Conservation (phyloP, 2,329 filamentous ascomycete genomes). For the Raffaelea albimanens region DNA sequence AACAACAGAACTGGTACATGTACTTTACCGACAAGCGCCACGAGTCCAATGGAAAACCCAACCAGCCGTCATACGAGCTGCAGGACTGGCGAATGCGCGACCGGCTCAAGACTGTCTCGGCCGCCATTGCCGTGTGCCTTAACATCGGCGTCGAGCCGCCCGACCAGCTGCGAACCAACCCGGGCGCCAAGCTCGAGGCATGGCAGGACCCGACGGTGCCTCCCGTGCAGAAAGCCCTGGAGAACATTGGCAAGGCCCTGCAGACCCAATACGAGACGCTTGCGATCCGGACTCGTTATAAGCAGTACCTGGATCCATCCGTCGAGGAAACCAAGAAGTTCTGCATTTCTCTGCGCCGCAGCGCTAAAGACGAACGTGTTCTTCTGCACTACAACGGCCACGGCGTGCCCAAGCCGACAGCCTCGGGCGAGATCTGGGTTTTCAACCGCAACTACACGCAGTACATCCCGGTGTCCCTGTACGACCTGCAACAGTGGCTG, state of each 20-base stretch:
- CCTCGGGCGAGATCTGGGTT: conserved; percentile 96
- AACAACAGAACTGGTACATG: conserved; percentile 87
- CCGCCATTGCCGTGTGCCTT: conserved; percentile 84
- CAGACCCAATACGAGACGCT: conserved; percentile 94
- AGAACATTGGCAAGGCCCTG: conserved; percentile 92
- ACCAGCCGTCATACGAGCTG: conserved; percentile 54
- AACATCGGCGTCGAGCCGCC: conserved; percentile 97
- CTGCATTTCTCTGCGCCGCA: conserved; percentile 77
- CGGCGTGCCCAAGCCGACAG: conserved; percentile 89
- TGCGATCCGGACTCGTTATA: conserved; percentile 91
- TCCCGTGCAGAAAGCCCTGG: conserved; percentile 74
- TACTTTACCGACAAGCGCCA: conserved; percentile 98
- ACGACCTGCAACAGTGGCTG: conserved; percentile 91
- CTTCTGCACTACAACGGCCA: conserved; percentile 99
- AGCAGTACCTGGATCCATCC: conserved; percentile 91
- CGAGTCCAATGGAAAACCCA: conserved; percentile 84
- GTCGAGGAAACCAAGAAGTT: conserved; percentile 98
- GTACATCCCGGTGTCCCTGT: conserved; percentile 93
- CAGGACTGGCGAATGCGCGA: conserved; percentile 98
- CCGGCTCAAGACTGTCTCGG: conserved; percentile 90
- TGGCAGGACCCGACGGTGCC: conserved; percentile 88
- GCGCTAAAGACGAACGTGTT: conserved; percentile 91
- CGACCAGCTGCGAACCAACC: conserved; percentile 91
- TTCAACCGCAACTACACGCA: conserved; percentile 99
- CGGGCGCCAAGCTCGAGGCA: conserved; percentile 87